Conservation (phyloP, 1,284 basidiomycete genomes). For the Irpex sp. region DNA sequence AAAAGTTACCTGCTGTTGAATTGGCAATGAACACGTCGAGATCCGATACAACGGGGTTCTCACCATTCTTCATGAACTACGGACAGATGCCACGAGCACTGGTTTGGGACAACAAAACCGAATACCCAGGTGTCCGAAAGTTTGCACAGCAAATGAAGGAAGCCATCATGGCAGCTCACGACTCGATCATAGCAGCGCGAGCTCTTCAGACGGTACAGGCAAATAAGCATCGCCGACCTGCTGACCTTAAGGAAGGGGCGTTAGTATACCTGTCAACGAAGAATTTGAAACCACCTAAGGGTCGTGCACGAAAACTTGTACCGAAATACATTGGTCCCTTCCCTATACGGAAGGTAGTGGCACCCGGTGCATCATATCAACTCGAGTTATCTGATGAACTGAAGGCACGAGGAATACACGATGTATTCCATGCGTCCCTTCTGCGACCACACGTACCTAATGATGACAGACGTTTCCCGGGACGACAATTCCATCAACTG, state of each 20-base stretch:
- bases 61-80: conserved; percentile 34
- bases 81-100: conserved; percentile 30
- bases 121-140: conserved; percentile 17
- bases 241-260: conserved; percentile 18
- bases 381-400: conserved; percentile 26
- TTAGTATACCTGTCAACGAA: conserved; percentile 33
- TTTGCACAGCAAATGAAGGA: conserved; percentile 16
- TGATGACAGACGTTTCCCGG: conserved; percentile 27
- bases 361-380: conserved; percentile 15
- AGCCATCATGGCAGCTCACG: conserved; percentile 20
- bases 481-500: conserved; percentile 12
- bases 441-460: conserved; percentile 24
- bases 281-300: conserved; percentile 30
- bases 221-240: conserved; percentile 14
- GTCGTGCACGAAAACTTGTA: conserved; percentile 25
- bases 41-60: conserved; percentile 31
- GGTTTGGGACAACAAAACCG: conserved; percentile 24
- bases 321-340: conserved; percentile 1
- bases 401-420: conserved; percentile 20
- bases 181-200: conserved; percentile 25
- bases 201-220: conserved; percentile 30
- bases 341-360: not conserved
- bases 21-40: conserved; percentile 30
- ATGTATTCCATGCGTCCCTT: conserved; percentile 28
- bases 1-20: conserved; percentile 32